A percentile compares a stretch with the other conserved stretches of the same genome.
phyloP scores from a whole-genome alignment of 2,329 filamentous ascomycete genomes.

The Alternaria metachromatica region DNA sequence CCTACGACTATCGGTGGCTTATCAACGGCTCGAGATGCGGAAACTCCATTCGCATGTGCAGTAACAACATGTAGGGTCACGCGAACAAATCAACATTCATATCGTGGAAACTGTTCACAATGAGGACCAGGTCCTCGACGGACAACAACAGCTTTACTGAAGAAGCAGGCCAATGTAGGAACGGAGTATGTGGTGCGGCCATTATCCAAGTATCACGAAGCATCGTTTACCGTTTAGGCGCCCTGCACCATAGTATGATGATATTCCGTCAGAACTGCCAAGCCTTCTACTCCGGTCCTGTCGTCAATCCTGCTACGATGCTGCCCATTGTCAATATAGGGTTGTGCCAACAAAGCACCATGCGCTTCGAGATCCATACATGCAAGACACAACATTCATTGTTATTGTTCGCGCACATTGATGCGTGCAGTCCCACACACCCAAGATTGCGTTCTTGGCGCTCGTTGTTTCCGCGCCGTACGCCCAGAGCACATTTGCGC shows the following conservation, averaged over 20 bases:
- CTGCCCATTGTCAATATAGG: background rate
- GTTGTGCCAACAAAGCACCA: slow-evolving; percentile 3
- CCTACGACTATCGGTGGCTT: slow-evolving; percentile 1
- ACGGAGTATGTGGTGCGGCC: background rate
- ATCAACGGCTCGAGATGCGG: background rate
- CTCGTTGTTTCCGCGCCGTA: background rate
- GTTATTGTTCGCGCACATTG: background rate
- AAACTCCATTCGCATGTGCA: background rate
- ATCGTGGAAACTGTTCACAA: background rate
- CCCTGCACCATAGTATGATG: background rate
- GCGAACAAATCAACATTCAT: background rate
- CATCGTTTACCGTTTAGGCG: slow-evolving; percentile 1
- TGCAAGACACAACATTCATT: background rate
- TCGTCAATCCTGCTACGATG: background rate
- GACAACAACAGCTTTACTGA: background rate
- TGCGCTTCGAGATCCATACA: background rate
- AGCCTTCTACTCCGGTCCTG: background rate
- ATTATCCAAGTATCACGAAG: background rate
- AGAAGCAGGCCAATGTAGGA: background rate
- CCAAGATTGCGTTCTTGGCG: background rate
- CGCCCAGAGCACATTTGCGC: background rate
- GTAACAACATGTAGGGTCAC: background rate
- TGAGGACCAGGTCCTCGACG: background rate
- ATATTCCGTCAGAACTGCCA: background rate
- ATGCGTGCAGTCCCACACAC: background rate